Evolutionary conservation across 83 land plant species (phyloP), one percentile per base, ranked within the genome.

Genomic region (Diphasiastrum complanatum): DNA sequence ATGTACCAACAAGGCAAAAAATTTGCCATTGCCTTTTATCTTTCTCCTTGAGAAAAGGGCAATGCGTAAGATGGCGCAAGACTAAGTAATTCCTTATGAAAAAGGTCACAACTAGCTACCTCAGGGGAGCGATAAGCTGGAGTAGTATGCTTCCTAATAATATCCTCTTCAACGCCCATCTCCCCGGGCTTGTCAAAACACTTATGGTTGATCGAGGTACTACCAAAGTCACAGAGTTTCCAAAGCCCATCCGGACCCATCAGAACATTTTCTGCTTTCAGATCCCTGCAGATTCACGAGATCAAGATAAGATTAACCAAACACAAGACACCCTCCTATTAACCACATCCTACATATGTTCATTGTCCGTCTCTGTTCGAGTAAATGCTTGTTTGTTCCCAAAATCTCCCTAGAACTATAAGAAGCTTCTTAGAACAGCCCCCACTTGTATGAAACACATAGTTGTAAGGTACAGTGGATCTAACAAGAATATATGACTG

Each of bases 191-290:
- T 86, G 33, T 82, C 90, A 66, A 87, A 95, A 34, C 85, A 78
- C 75, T 83, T 95, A 60, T 95, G 99, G 67, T 90, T 90, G 19
- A 84, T 87, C n/a, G 97, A 90, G 8, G 89, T 83, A 75, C 99
- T 90, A 28, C 99, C 99, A 78, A 90, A 95, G 69, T 95, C 99
- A 76, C 97, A 90, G 49, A 95, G 52, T 72, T 95, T 90, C 99
- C 97, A 95, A 19, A 62, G 53, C 26, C 97, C 99, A 80, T 95
- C 87, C 62, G 75, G 35, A 35, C 97, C 93, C 77, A 87, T 51
- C 22, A 95, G 68, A 51, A 95, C 73, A 68, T 95, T 95, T 64
- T 90, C 99, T 43, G 86, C 97, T 74, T 95, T 95, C 73, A 95
- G 63, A 70, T 95, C 99, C 68, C 97, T 90, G 84, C 22, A n/a